These are phyloP conservation scores for Aegilops speltoides DNA, from an alignment of 176 grass and related monocot genomes.

Conservation along the genomic window DNA sequence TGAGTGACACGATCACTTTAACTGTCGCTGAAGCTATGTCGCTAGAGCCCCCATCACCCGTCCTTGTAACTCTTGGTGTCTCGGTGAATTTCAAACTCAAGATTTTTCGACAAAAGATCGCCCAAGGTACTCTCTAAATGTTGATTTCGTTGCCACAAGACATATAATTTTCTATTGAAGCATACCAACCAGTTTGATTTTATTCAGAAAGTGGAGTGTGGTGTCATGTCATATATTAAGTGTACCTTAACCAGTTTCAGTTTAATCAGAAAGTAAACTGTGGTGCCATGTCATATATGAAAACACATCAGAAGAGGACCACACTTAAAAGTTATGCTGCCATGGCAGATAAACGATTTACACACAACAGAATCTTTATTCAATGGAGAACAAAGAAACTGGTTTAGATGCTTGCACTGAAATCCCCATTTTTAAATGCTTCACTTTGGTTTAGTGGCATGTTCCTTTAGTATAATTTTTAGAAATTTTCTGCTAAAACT, in stretches of 20 bases:
- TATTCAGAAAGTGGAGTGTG: background rate
- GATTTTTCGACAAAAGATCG: conserved; percentile 75
- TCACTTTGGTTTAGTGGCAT: conserved; percentile 7
- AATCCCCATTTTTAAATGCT: conserved; percentile 14
- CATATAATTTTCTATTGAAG: background rate
- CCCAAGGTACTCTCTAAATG: conserved; percentile 54
- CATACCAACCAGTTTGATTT: background rate
- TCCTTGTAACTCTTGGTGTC: conserved; percentile 85
- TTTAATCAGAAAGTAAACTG: background rate
- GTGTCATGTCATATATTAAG: background rate
- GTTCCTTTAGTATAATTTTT: background rate
- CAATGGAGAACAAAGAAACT: background rate
- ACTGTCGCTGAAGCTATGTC: conserved; percentile 99
- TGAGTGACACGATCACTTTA: conserved; percentile 66
- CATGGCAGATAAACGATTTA: conserved; percentile 8
- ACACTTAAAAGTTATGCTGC: background rate
- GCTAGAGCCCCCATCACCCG: conserved; percentile 82
- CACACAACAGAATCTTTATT: background rate
- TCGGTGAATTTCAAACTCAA: conserved; percentile 69
- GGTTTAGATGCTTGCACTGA: background rate
- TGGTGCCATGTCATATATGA: background rate
- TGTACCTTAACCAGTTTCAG: background rate
- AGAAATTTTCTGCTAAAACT: background rate
- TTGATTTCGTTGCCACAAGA: conserved; percentile 1
- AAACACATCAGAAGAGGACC: background rate